Conservation (phyloP, 2,329 filamentous ascomycete species). For the Aspergillus floridensis region DNA sequence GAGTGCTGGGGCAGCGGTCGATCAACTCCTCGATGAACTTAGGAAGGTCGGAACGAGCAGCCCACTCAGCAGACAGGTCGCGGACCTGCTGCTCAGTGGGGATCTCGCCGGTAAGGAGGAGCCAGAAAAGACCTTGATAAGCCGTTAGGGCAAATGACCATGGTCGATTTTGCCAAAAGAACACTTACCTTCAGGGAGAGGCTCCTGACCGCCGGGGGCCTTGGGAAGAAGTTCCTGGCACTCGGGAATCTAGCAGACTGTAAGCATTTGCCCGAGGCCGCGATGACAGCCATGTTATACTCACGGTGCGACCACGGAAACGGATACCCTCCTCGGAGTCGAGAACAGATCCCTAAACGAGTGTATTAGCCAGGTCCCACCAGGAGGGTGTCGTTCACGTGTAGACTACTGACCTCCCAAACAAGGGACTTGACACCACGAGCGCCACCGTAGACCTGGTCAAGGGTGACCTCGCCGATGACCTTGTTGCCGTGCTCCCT, state of each 20-base stretch:
- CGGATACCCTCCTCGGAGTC: conserved; percentile 99
- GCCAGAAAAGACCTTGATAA: conserved; percentile 87
- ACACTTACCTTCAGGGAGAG: conserved; percentile 77
- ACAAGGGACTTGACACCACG: conserved; percentile 98
- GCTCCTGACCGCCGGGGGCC: conserved; percentile 93
- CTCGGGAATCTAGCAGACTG: conserved; percentile 71
- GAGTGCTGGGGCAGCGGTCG: conserved; percentile 97
- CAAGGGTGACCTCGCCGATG: conserved; percentile 94
- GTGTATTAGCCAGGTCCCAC: conserved; percentile 12
- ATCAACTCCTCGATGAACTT: conserved; percentile 99
- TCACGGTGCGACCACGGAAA: conserved; percentile 91
- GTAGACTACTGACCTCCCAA: conserved; percentile 67
- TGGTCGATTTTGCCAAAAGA: too few relatives aligned
- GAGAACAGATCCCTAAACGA: conserved; percentile 74
- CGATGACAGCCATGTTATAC: conserved; percentile 22
- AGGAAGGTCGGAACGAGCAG: conserved; percentile 91
- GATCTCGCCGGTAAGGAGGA: conserved; percentile 96
- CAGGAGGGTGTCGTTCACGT: not conserved
- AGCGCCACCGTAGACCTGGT: conserved; percentile 99
- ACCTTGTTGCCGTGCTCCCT: conserved; percentile 96
- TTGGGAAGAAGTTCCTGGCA: conserved; percentile 97
- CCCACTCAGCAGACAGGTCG: conserved; percentile 97
- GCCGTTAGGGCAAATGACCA: conserved; percentile 3
- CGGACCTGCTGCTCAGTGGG: conserved; percentile 97
- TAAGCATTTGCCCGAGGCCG: conserved; percentile 18